Evolutionary conservation across 2,329 filamentous ascomycete genomes (phyloP).

Genomic region (Bipolaris bicolor): DNA sequence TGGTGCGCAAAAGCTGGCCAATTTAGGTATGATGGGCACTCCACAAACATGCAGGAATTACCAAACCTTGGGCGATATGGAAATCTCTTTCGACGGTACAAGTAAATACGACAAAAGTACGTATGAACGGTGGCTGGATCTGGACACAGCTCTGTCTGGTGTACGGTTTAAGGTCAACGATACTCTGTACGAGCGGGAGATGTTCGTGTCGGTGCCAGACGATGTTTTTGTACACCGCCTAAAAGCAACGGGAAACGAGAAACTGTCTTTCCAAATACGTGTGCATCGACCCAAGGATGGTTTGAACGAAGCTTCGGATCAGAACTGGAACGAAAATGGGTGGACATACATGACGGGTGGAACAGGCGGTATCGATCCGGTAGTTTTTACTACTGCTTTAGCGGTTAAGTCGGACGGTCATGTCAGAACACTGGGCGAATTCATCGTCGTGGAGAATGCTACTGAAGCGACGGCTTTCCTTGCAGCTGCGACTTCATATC

Average conservation of each 20-base stretch:
- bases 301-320: conserved; percentile 6
- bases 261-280: conserved; percentile 10
- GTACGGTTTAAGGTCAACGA: conserved; percentile 4
- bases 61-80: conserved; percentile 10
- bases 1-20: conserved; percentile 11
- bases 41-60: conserved; percentile 6
- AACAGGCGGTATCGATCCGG: conserved; percentile 4
- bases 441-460: conserved; percentile 32
- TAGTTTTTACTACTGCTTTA: conserved; percentile 8
- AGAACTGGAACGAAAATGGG: conserved; percentile 9
- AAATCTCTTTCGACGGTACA: conserved; percentile 8
- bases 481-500: conserved; percentile 52
- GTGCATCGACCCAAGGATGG: conserved; percentile 12
- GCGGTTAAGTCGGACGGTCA: conserved; percentile 8
- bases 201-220: conserved; percentile 11
- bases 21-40: conserved; percentile 13
- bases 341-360: conserved; percentile 12
- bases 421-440: conserved; percentile 7
- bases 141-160: not conserved
- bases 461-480: conserved; percentile 47
- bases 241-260: conserved; percentile 2
- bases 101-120: not conserved
- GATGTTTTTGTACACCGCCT: conserved; percentile 18
- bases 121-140: conserved; percentile 10
- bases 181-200: conserved; percentile 8